A percentile compares a stretch with the other conserved stretches of the same genome.
phyloP scores from a whole-genome alignment of 1,284 basidiomycete genomes.

The Trametes sp. region DNA sequence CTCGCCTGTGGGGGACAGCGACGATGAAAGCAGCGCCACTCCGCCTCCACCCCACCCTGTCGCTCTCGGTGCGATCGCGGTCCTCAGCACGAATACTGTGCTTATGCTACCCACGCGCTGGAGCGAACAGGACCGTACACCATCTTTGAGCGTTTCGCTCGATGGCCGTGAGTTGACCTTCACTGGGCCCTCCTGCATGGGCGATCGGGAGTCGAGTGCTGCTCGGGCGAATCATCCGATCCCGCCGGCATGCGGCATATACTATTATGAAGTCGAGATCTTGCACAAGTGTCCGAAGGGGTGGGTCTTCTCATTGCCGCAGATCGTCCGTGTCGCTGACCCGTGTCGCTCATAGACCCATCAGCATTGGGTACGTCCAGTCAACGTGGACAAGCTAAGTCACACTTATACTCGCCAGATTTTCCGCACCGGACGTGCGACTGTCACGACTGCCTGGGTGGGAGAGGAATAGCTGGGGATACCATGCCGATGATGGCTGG shows the following conservation, averaged over 20 bases:
- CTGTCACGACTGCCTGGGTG: constrained; percentile 86
- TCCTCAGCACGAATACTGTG: constrained; percentile 48
- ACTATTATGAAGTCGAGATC: constrained; percentile 91
- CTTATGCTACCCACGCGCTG: constrained; percentile 79
- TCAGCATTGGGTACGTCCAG: constrained; percentile 72
- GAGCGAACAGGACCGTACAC: constrained; percentile 72
- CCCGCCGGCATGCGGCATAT: constrained; percentile 85
- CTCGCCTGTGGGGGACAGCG: constrained; percentile 58
- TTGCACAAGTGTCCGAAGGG: constrained; percentile 81
- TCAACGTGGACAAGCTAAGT: constrained; percentile 6
- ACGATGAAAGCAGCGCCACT: constrained; percentile 65
- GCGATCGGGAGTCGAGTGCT: constrained; percentile 84
- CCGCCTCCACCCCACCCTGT: constrained; percentile 40
- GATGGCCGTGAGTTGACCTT: constrained; percentile 79
- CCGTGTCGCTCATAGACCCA: constrained; percentile 59
- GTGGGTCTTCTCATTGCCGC: constrained; percentile 49
- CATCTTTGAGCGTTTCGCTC: constrained; percentile 63
- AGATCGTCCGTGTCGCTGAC: constrained; percentile 17
- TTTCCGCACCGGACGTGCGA: constrained; percentile 60
- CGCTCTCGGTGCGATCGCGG: constrained; percentile 39
- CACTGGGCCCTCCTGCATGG: constrained; percentile 61
- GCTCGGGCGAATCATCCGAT: constrained; percentile 79
- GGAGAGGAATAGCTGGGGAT: constrained; percentile 92
- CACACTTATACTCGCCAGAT: constrained; percentile 41
- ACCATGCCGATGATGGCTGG: constrained; percentile 92